Evolutionary conservation across 106 monocot species (phyloP).

Genomic region (Ottelia alismoides): DNA sequence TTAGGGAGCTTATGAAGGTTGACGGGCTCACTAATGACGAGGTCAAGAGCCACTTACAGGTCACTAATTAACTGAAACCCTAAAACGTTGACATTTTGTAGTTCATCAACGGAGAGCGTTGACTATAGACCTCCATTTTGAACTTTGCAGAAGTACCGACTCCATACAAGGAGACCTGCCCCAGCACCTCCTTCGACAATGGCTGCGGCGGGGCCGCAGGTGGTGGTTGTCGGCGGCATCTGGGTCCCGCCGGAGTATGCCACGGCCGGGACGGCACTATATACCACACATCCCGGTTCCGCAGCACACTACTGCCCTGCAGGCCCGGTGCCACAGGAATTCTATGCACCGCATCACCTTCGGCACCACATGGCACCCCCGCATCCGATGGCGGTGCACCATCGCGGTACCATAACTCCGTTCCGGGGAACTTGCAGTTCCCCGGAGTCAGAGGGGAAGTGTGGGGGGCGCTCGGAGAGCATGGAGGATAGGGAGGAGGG

Average conservation of each 20-base stretch:
- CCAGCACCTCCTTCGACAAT: background rate
- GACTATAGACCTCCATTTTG: no score
- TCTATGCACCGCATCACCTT: background rate
- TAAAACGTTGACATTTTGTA: no score
- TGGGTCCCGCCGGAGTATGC: conserved; percentile 11
- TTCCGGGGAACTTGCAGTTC: no score
- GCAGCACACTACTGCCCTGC: conserved; percentile 6
- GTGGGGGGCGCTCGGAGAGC: background rate
- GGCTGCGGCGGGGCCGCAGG: background rate
- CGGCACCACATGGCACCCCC: conserved; percentile 2
- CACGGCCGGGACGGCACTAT: background rate
- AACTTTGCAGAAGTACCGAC: conserved; percentile 30
- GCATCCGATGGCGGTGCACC: background rate
- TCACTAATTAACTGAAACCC: background rate
- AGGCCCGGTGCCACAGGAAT: conserved; percentile 1
- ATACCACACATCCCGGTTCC: background rate
- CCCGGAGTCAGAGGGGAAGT: background rate
- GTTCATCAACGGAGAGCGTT: no score
- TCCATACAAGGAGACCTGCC: conserved; percentile 18
- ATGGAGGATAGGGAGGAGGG: background rate
- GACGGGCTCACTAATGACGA: conserved; percentile 18
- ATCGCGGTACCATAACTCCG: background rate
- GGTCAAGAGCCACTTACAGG: conserved; percentile 19
- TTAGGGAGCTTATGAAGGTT: conserved; percentile 17
- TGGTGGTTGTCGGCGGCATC: conserved; percentile 6